These are phyloP conservation scores for Rhododendron ovatum DNA, from an alignment of 148 eudicot genomes.

Conservation along the genomic window DNA sequence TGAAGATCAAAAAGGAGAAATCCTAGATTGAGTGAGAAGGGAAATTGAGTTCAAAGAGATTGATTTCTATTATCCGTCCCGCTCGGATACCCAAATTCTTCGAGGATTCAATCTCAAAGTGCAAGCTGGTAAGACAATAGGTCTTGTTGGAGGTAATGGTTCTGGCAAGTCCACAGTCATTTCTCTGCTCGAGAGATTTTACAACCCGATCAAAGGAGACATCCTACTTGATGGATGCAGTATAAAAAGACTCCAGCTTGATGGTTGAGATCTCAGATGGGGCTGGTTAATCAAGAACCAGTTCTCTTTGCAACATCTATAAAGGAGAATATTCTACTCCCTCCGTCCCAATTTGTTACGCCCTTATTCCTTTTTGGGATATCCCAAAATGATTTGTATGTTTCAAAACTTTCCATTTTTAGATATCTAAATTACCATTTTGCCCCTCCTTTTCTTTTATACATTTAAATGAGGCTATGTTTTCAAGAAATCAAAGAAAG, in stretches of 20 bases:
- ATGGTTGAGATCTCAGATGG: slow-evolving; percentile 48
- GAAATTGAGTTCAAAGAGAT: slow-evolving; percentile 40
- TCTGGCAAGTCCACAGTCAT: slow-evolving; percentile 44
- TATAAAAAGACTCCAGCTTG: slow-evolving; percentile 26
- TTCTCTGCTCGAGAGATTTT: slow-evolving; percentile 40
- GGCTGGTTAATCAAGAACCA: slow-evolving; percentile 46
- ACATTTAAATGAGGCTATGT: too few species aligned
- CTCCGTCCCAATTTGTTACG: too few species aligned
- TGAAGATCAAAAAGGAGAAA: slow-evolving; percentile 22
- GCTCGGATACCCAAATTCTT: slow-evolving; percentile 26
- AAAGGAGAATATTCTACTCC: slow-evolving; percentile 28
- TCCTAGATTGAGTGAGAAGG: slow-evolving; percentile 21
- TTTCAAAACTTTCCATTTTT: too few species aligned
- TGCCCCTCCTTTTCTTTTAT: too few species aligned
- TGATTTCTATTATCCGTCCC: slow-evolving; percentile 38
- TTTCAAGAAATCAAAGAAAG: too few species aligned
- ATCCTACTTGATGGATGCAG: slow-evolving; percentile 36
- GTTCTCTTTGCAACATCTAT: slow-evolving; percentile 40
- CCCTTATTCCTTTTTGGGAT: too few species aligned
- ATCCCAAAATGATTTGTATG: too few species aligned
- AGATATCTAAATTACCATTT: too few species aligned
- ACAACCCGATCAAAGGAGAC: slow-evolving; percentile 34
- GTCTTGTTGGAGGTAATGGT: slow-evolving; percentile 47
- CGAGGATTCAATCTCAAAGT: slow-evolving; percentile 33
- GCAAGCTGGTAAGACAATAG: slow-evolving; percentile 35